A percentile compares a stretch with the other conserved stretches of the same genome.
Evolutionary conservation across 176 grass and related monocot species (phyloP).

Genomic region (Melocanna baccifera): DNA sequence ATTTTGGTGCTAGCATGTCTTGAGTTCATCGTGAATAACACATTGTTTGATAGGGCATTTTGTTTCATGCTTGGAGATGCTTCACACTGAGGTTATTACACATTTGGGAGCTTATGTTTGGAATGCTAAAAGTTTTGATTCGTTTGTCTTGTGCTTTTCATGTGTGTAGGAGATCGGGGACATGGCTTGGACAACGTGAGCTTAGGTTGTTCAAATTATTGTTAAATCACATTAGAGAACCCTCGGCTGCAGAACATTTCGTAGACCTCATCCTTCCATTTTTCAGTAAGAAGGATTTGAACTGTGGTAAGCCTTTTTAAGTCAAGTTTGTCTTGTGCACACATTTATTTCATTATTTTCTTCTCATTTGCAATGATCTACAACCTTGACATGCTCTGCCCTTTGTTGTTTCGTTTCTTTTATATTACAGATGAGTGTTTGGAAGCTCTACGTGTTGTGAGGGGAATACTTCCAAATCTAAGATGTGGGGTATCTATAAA

Average conservation of each 20-base stretch:
- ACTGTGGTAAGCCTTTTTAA: constrained; percentile 45
- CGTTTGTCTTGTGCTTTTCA: not conserved
- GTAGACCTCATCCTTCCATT: constrained; percentile 77
- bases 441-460: constrained; percentile 69
- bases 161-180: constrained; percentile 63
- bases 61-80: constrained; percentile 3
- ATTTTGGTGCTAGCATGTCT: not conserved
- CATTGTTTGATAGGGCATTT: not conserved
- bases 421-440: constrained; percentile 63
- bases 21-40: not conserved
- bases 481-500: constrained; percentile 48
- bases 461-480: constrained; percentile 66
- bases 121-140: not conserved
- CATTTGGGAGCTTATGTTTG: constrained; percentile 10
- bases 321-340: constrained; percentile 19
- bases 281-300: constrained; percentile 77
- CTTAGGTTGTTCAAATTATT: constrained; percentile 81
- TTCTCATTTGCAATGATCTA: not conserved
- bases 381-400: constrained; percentile 3
- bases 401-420: constrained; percentile 13
- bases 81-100: not conserved
- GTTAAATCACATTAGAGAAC: constrained; percentile 66
- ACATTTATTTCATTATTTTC: not conserved
- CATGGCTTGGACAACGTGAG: constrained; percentile 67
- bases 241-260: constrained; percentile 48